A percentile compares a stretch with the other conserved stretches of the same genome.
These are phyloP conservation scores for Citrus unshiu DNA, from an alignment of 345 rosid genomes.

Conservation along the genomic window DNA sequence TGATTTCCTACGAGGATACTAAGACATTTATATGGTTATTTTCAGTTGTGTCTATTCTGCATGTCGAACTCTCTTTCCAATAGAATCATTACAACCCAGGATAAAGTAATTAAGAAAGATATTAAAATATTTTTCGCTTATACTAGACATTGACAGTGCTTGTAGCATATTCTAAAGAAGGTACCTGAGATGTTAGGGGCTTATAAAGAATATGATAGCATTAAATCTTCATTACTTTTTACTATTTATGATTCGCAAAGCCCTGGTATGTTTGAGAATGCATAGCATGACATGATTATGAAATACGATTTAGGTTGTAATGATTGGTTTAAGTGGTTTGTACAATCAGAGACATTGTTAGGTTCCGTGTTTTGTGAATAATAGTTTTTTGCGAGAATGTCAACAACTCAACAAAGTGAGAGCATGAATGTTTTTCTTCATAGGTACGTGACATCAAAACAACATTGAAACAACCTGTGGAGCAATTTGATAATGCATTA, in stretches of 20 bases:
- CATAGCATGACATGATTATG: background rate
- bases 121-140: background rate
- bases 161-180: background rate
- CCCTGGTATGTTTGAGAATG: background rate
- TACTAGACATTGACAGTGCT: background rate
- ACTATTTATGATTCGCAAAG: background rate
- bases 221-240: too few species aligned
- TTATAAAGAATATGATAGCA: background rate
- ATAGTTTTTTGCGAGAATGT: rapidly evolving
- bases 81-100: too few species aligned
- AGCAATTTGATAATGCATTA: background rate
- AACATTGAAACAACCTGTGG: background rate
- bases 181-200: background rate
- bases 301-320: background rate
- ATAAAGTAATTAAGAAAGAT: background rate
- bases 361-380: background rate
- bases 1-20: too few species aligned
- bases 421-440: too few species aligned
- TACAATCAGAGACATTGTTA: background rate
- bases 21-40: too few species aligned
- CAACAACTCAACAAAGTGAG: too few species aligned
- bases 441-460: too few species aligned
- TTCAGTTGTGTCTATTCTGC: too few species aligned
- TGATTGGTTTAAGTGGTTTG: background rate
- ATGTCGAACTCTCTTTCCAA: too few species aligned